A percentile compares a stretch with the other conserved stretches of the same genome.
Evolutionary conservation across 202 grass and related monocot species (phyloP).

Genomic region (Musa balbisiana): DNA sequence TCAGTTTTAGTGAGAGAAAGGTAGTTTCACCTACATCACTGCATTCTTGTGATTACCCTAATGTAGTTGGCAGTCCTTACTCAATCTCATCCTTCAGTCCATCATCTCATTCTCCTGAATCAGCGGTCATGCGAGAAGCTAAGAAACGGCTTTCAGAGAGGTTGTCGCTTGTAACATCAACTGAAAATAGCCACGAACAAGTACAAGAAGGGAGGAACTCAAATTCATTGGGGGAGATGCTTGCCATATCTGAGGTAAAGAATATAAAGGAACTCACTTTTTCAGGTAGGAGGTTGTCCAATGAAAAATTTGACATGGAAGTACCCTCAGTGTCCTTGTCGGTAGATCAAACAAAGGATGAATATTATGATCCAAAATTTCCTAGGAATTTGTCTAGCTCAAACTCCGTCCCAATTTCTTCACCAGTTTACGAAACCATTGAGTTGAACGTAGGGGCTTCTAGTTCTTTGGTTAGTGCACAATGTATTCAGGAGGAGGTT

Average conservation of each 20-base stretch:
- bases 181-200: slow-evolving; percentile 35
- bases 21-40: slow-evolving; percentile 61
- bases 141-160: slow-evolving; percentile 83
- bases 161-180: slow-evolving; percentile 60
- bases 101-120: slow-evolving; percentile 44
- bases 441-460: not conserved
- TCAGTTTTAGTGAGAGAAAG: slow-evolving; percentile 56
- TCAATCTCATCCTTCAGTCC: slow-evolving; percentile 62
- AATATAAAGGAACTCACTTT: slow-evolving; percentile 4
- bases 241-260: slow-evolving; percentile 55
- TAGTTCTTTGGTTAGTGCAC: not conserved
- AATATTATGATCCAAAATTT: not conserved
- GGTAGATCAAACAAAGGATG: not conserved
- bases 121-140: slow-evolving; percentile 61
- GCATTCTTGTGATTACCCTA: slow-evolving; percentile 65
- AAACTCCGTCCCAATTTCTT: slow-evolving; percentile 6
- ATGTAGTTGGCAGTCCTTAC: slow-evolving; percentile 55
- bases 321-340: not conserved
- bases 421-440: not conserved
- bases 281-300: not conserved
- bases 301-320: not conserved
- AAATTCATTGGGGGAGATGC: slow-evolving; percentile 81
- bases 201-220: slow-evolving; percentile 37
- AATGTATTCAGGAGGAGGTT: not conserved
- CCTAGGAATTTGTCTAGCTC: slow-evolving; percentile 2